phyloP scores from a whole-genome alignment of 495 filamentous ascomycete species.

The Aspergillus campestris region DNA sequence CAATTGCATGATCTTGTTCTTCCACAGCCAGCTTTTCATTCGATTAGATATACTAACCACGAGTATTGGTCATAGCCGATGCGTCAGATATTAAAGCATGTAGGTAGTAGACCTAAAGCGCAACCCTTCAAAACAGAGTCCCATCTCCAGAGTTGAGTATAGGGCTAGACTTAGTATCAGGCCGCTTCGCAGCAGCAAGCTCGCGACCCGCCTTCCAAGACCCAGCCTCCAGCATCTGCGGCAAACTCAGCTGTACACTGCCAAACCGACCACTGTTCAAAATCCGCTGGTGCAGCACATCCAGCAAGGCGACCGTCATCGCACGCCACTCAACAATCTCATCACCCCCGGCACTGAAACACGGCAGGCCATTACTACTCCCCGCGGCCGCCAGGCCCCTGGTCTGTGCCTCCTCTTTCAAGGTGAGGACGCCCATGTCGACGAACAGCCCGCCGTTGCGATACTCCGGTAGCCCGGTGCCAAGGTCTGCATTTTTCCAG shows the following conservation, averaged over 20 bases:
- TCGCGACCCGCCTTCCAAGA: conserved; percentile 57
- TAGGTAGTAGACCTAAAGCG: too few relatives aligned
- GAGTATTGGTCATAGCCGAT: too few relatives aligned
- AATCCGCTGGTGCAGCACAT: conserved; percentile 62
- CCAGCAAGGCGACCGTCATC: conserved; percentile 73
- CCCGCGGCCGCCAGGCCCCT: conserved; percentile 35
- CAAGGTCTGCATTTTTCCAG: conserved; percentile 67
- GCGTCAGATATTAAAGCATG: too few relatives aligned
- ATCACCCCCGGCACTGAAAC: conserved; percentile 72
- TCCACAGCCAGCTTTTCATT: too few relatives aligned
- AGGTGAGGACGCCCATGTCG: conserved; percentile 67
- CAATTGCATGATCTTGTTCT: too few relatives aligned
- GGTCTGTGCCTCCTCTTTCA: conserved; percentile 57
- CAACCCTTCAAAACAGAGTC: conserved; percentile 24
- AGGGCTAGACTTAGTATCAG: conserved; percentile 35
- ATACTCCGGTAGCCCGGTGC: conserved; percentile 83
- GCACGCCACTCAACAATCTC: conserved; percentile 86
- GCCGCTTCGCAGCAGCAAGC: conserved; percentile 31
- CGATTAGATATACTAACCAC: too few relatives aligned
- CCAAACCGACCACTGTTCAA: conserved; percentile 38
- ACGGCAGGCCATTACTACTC: conserved; percentile 54
- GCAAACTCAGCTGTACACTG: conserved; percentile 53
- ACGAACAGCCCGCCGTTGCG: conserved; percentile 81
- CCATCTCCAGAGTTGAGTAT: conserved; percentile 39
- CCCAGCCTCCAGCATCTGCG: conserved; percentile 79